Evolutionary conservation across 2,329 filamentous ascomycete species (phyloP).

Genomic region (Botrytis cinerea): DNA sequence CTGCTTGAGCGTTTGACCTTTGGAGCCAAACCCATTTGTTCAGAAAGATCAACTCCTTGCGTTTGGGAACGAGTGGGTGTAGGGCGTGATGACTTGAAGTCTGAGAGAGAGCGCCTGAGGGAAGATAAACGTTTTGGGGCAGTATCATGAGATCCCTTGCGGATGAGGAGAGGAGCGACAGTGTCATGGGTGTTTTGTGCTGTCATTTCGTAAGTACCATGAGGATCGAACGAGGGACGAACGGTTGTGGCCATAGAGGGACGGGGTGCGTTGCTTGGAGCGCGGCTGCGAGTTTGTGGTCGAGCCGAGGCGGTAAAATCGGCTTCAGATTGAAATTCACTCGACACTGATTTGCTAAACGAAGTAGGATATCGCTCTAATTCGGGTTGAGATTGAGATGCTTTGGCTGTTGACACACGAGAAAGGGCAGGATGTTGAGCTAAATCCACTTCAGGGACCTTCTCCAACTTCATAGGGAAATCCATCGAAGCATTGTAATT

Average conservation of each 20-base stretch:
- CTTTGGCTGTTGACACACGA: too few relatives aligned
- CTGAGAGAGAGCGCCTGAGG: constrained; percentile 12
- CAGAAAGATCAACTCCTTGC: not conserved
- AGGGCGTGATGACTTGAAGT: constrained; percentile 2
- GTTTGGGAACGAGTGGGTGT: not conserved
- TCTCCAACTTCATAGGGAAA: not conserved
- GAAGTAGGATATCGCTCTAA: not conserved
- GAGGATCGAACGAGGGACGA: not conserved
- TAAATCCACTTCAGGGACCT: not conserved
- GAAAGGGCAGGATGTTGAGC: not conserved
- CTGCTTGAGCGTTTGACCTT: not conserved
- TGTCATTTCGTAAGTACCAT: not conserved
- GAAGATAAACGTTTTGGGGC: not conserved
- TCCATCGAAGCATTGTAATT: not conserved
- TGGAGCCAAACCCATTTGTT: not conserved
- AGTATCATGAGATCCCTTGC: not conserved
- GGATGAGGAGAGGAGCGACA: not conserved
- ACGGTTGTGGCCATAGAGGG: not conserved
- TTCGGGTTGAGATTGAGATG: not conserved
- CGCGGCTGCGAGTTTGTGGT: not conserved
- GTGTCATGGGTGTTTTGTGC: not conserved
- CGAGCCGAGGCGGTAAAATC: not conserved
- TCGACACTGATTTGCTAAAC: not conserved
- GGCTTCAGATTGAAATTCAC: not conserved
- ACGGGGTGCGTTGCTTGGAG: not conserved